These are phyloP conservation scores for Rheum nobile DNA, from an alignment of 148 eudicot species.

Conservation along the genomic window DNA sequence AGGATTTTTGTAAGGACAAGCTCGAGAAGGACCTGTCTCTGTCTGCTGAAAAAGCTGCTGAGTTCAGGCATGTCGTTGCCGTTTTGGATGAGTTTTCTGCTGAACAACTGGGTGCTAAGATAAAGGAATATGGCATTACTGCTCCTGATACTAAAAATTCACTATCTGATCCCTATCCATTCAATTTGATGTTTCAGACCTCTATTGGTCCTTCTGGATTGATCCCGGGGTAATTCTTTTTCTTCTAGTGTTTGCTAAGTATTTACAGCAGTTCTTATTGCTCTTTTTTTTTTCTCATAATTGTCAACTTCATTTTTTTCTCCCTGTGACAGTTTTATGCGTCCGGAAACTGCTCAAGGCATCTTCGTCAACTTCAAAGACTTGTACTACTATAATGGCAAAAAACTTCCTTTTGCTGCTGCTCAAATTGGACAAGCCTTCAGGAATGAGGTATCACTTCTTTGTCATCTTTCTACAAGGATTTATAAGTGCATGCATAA, in stretches of 20 bases:
- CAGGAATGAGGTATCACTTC: slow-evolving; percentile 60
- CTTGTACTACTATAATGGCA: slow-evolving; percentile 85
- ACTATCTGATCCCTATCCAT: slow-evolving; percentile 88
- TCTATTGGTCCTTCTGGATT: slow-evolving; percentile 85
- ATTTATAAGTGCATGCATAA: neutral
- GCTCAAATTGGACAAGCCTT: slow-evolving; percentile 98
- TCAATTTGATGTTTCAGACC: slow-evolving; percentile 93
- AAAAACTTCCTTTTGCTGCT: slow-evolving; percentile 94
- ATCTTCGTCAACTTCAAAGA: slow-evolving; percentile 97
- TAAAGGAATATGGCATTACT: slow-evolving; percentile 69
- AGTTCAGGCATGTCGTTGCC: slow-evolving; percentile 68
- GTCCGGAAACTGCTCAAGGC: slow-evolving; percentile 96
- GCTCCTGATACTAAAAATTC: slow-evolving; percentile 90
- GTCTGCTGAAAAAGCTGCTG: slow-evolving; percentile 53
- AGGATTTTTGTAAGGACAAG: slow-evolving; percentile 90
- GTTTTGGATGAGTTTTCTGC: slow-evolving; percentile 69
- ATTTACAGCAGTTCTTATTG: neutral
- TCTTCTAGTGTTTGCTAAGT: neutral
- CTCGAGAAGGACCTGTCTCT: slow-evolving; percentile 66
- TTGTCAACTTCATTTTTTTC: neutral
- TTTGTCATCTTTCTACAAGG: neutral
- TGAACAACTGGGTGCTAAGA: slow-evolving; percentile 83
- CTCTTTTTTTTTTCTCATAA: neutral
- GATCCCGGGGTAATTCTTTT: slow-evolving; percentile 49
- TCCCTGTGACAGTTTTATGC: slow-evolving; percentile 50